Conservation (phyloP, 306 rosid genomes). For the Quercus robur region DNA sequence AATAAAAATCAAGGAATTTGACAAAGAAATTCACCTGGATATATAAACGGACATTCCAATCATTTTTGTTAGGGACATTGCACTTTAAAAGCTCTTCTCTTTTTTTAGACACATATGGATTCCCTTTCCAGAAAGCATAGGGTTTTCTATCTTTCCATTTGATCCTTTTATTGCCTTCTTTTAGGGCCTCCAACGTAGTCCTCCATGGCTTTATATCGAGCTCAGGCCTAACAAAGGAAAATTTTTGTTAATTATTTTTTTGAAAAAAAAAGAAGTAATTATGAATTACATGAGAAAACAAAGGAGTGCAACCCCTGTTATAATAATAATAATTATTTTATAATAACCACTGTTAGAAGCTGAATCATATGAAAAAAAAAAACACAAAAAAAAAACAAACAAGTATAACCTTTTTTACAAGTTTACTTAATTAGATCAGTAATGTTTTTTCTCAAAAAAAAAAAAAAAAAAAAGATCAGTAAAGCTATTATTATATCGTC, state of each 20-base stretch:
- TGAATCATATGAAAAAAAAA: too few relatives aligned
- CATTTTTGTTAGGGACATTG: constrained; percentile 26
- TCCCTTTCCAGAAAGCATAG: constrained; percentile 56
- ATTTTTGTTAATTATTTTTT: too few relatives aligned
- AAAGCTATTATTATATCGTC: too few relatives aligned
- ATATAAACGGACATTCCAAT: constrained; percentile 44
- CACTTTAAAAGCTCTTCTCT: constrained; percentile 29
- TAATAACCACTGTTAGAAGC: too few relatives aligned
- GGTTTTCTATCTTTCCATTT: constrained; percentile 48
- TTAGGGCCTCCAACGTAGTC: constrained; percentile 12
- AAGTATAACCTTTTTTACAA: too few relatives aligned
- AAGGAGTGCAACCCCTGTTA: too few relatives aligned
- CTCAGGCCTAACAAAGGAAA: constrained; percentile 33
- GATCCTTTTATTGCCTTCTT: constrained; percentile 28
- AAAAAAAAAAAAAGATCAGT: too few relatives aligned
- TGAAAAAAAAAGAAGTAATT: not conserved
- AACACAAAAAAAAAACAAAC: too few relatives aligned
- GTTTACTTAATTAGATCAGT: too few relatives aligned
- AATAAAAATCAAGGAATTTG: not conserved
- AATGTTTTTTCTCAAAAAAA: too few relatives aligned
- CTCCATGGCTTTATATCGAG: constrained; percentile 44
- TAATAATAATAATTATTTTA: too few relatives aligned
- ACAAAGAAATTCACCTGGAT: constrained; percentile 12
- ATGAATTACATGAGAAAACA: not conserved
- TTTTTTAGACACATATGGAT: constrained; percentile 6